phyloP scores from a whole-genome alignment of 208 protist species.

The Trichomonas vaginalis region DNA sequence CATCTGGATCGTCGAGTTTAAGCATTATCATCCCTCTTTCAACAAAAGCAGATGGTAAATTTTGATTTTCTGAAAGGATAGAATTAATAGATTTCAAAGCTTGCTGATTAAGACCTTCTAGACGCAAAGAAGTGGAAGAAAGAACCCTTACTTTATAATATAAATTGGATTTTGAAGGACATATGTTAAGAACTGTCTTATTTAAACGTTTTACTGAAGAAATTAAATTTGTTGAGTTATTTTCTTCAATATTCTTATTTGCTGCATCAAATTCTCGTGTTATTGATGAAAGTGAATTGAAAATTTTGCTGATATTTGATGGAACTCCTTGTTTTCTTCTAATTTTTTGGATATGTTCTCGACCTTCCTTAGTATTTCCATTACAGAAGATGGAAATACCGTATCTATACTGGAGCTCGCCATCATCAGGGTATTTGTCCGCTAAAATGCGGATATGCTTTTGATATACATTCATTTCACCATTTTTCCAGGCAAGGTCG shows the following conservation, averaged over 20 bases:
- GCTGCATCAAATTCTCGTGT: background rate
- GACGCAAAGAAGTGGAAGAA: background rate
- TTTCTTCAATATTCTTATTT: background rate
- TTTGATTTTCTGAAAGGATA: background rate
- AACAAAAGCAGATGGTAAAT: background rate
- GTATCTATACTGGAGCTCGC: background rate
- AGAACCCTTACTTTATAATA: background rate
- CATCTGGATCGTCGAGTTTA: background rate
- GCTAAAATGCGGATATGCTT: background rate
- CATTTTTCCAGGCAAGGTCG: background rate
- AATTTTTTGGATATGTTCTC: background rate
- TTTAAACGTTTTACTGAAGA: background rate
- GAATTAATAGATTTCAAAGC: background rate
- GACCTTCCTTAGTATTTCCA: background rate
- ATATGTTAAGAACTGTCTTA: background rate
- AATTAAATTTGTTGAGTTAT: background rate
- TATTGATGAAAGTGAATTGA: background rate
- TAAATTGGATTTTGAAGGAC: background rate
- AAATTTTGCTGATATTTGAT: background rate
- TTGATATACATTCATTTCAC: background rate
- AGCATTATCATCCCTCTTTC: background rate
- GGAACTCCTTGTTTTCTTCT: background rate
- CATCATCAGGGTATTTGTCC: background rate
- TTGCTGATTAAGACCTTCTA: background rate
- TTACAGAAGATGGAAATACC: background rate